Percentiles rank a stretch among this genome's conserved stretches.
Conservation (phyloP, 2,329 filamentous ascomycete genomes). For the Pseudocercospora musae region DNA sequence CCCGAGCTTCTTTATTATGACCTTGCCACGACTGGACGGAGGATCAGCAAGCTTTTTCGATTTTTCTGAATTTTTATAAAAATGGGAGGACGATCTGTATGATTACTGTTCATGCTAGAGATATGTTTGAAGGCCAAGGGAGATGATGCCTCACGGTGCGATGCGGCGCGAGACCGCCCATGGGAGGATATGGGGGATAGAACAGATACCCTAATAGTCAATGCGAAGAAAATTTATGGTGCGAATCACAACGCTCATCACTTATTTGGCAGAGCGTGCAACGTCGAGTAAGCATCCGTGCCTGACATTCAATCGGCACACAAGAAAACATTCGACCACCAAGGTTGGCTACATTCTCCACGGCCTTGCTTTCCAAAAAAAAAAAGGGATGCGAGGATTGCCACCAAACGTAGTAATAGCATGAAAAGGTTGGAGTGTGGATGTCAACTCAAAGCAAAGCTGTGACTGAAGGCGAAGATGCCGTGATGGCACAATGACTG, state of each 20-base stretch:
- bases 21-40: not conserved
- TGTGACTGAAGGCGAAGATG: too few species aligned
- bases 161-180: conserved; percentile 1
- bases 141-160: not conserved
- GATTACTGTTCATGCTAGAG: not conserved
- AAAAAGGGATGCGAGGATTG: too few species aligned
- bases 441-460: too few species aligned
- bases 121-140: not conserved
- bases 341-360: too few species aligned
- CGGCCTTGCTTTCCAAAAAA: too few species aligned
- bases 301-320: too few species aligned
- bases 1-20: not conserved
- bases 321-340: too few species aligned
- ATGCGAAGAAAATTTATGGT: not conserved
- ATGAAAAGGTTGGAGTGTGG: too few species aligned
- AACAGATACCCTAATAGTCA: conserved; percentile 3
- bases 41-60: not conserved
- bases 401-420: too few species aligned
- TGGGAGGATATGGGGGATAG: not conserved
- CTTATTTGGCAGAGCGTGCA: too few species aligned
- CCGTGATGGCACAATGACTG: too few species aligned
- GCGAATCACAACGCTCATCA: not conserved
- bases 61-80: not conserved
- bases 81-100: conserved; percentile 1
- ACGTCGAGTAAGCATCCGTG: too few species aligned